phyloP scores from a whole-genome alignment of 495 filamentous ascomycete species.

The Tuber umbilicatum region DNA sequence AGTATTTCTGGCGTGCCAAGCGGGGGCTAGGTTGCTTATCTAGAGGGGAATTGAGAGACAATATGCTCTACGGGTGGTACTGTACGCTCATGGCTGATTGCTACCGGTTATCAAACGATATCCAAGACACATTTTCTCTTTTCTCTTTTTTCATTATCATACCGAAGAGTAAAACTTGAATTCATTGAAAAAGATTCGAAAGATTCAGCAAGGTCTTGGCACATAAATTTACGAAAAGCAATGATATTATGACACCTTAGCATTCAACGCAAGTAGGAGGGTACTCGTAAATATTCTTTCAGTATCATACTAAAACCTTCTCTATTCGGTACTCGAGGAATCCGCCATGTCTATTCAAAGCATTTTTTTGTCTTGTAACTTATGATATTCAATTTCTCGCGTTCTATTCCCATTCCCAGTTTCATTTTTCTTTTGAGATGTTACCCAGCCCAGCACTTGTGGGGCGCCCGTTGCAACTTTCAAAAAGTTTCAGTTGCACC shows the following conservation, averaged over 20 bases:
- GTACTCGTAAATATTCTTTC: not conserved
- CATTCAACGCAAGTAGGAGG: no score
- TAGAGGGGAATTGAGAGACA: not conserved
- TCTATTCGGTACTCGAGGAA: not conserved
- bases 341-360: not conserved
- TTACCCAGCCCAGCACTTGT: not conserved
- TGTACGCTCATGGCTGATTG: no score
- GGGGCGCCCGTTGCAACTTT: no score
- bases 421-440: slow-evolving; percentile 13
- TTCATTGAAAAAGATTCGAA: not conserved
- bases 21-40: not conserved
- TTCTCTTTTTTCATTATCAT: not conserved
- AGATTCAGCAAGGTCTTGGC: not conserved
- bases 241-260: not conserved
- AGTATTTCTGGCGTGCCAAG: no score
- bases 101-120: no score
- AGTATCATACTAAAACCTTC: no score
- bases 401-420: not conserved
- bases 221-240: not conserved
- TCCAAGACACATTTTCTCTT: no score
- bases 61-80: no score
- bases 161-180: not conserved
- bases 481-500: not conserved
- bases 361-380: not conserved
- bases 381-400: not conserved